Conservation (phyloP, 176 grass and related monocot genomes). For the Pharus latifolius region DNA sequence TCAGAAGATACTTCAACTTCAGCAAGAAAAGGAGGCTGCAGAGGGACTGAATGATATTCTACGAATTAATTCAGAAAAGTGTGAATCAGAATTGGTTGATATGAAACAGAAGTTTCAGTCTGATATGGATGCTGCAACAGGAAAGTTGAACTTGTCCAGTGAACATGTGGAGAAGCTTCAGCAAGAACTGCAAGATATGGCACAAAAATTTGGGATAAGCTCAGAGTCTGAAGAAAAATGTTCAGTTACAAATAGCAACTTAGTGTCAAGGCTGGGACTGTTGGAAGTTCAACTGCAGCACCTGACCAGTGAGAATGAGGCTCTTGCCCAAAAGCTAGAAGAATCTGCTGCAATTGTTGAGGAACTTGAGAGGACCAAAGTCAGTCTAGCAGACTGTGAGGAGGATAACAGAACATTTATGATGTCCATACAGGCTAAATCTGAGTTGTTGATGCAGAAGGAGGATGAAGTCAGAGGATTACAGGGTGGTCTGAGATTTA, state of each 20-base stretch:
- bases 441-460: conserved; percentile 43
- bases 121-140: conserved; percentile 45
- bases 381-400: conserved; percentile 39
- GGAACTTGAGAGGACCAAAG: conserved; percentile 58
- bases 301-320: conserved; percentile 28
- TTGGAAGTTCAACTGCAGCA: conserved; percentile 69
- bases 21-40: conserved; percentile 43
- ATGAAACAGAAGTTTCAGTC: conserved; percentile 41
- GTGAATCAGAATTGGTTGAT: conserved; percentile 33
- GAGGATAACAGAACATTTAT: conserved; percentile 36
- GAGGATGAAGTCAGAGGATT: conserved; percentile 63
- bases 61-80: conserved; percentile 25
- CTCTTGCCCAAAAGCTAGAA: conserved; percentile 40
- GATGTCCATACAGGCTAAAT: conserved; percentile 50
- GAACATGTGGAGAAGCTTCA: conserved; percentile 53
- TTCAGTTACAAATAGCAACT: conserved; percentile 34
- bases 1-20: conserved; percentile 47
- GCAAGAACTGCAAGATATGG: conserved; percentile 58
- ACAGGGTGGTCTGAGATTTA: conserved; percentile 23
- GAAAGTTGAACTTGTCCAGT: conserved; percentile 52
- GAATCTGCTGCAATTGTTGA: conserved; percentile 30
- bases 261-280: conserved; percentile 54
- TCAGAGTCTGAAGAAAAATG: conserved; percentile 64
- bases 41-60: conserved; percentile 43
- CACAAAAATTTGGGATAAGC: conserved; percentile 44